Evolutionary conservation across 176 grass and related monocot species (phyloP).

Genomic region (Panicum miliaceum): DNA sequence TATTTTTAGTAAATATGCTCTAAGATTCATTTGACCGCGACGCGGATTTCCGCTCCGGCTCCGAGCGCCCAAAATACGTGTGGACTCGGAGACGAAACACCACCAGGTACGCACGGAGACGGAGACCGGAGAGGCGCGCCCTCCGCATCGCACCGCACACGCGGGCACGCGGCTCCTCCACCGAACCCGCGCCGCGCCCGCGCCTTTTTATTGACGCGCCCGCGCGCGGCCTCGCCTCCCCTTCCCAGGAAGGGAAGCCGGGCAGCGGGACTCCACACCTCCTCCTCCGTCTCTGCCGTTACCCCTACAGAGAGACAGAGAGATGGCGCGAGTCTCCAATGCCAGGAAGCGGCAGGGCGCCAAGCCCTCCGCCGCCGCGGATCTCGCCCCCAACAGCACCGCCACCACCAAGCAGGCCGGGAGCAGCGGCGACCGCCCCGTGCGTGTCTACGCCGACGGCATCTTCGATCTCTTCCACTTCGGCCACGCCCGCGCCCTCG

Average conservation of each 20-base stretch:
- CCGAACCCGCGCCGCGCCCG: no score
- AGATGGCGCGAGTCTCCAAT: conserved; percentile 70
- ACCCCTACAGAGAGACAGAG: not conserved
- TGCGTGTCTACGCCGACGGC: conserved; percentile 94
- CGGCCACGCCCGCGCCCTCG: conserved; percentile 94
- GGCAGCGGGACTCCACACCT: not conserved
- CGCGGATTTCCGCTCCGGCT: no score
- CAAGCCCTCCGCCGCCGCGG: conserved; percentile 20
- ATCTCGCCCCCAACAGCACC: not conserved
- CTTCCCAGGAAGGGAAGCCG: not conserved
- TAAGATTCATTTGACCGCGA: no score
- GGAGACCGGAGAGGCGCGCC: not conserved
- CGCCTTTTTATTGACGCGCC: conserved; percentile 30
- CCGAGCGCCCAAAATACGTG: no score
- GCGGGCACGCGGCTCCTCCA: no score
- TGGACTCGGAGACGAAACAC: not conserved
- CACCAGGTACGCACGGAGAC: not conserved
- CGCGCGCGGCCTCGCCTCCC: not conserved
- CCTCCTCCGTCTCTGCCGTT: not conserved
- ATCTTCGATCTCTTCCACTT: conserved; percentile 99
- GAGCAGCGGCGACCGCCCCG: conserved; percentile 37
- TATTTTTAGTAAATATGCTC: no score
- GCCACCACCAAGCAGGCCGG: not conserved
- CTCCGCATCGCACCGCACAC: not conserved
- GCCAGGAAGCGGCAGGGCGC: conserved; percentile 60